Conservation (phyloP, 1,284 basidiomycete species). For the Ceratobasidium sp. region DNA sequence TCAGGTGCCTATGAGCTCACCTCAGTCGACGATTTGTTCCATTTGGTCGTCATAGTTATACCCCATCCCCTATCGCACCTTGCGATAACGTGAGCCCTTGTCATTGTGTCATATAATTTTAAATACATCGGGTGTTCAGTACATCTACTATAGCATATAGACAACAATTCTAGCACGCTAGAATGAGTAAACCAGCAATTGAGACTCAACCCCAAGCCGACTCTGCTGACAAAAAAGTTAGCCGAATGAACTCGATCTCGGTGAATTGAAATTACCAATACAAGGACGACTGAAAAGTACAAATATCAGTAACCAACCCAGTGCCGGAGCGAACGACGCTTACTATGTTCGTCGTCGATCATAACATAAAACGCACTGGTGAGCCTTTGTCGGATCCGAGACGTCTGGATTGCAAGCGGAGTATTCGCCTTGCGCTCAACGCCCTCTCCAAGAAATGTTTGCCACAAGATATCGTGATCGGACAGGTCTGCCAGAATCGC, state of each 20-base stretch:
- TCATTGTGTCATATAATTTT: background rate
- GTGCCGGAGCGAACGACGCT: background rate
- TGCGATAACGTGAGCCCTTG: background rate
- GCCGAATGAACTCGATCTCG: background rate
- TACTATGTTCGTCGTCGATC: constrained; percentile 30
- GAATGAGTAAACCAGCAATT: constrained; percentile 22
- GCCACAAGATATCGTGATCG: background rate
- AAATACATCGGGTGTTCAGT: background rate
- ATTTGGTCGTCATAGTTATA: constrained; percentile 9
- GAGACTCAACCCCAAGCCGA: constrained; percentile 7
- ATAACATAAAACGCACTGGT: background rate
- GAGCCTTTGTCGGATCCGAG: background rate
- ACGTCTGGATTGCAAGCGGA: background rate
- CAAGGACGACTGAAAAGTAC: constrained; percentile 3
- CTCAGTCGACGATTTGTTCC: constrained; percentile 12
- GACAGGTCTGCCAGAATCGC: background rate
- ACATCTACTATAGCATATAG: constrained; percentile 1
- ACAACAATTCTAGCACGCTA: background rate
- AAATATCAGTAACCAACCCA: background rate
- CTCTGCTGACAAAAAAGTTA: background rate
- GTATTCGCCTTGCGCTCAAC: background rate
- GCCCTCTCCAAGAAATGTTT: background rate
- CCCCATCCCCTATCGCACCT: background rate
- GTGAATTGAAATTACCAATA: background rate
- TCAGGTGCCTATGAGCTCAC: constrained; percentile 24